Evolutionary conservation across 2,329 filamentous ascomycete species (phyloP).

Genomic region (Aspergillus phoenicis): DNA sequence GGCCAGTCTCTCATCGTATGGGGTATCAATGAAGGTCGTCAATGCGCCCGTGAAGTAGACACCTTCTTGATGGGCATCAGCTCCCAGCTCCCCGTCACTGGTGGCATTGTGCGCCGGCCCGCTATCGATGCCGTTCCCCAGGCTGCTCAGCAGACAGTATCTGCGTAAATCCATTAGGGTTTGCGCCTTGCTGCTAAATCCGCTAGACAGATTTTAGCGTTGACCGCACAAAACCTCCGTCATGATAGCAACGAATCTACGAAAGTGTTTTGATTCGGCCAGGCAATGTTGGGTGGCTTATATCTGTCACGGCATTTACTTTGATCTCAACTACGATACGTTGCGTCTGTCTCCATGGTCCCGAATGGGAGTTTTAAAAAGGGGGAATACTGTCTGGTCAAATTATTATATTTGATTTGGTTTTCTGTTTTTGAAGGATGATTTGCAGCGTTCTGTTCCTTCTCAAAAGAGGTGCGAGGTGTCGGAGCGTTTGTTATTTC

Average conservation of each 20-base stretch:
- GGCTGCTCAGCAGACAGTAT: constrained; percentile 29
- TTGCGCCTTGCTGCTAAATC: neutral
- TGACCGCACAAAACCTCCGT: constrained; percentile 7
- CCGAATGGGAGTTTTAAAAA: neutral
- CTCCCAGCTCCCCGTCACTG: constrained; percentile 82
- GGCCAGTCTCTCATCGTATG: constrained; percentile 96
- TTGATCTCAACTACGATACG: neutral
- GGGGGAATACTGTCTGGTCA: neutral
- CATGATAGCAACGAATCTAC: constrained; percentile 23
- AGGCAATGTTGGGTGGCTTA: constrained; percentile 1
- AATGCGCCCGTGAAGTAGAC: constrained; percentile 90
- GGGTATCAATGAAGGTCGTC: constrained; percentile 96
- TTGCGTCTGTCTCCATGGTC: neutral
- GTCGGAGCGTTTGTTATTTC: constrained; percentile 24
- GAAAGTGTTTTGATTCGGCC: constrained; percentile 4
- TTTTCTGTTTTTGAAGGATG: constrained; percentile 6
- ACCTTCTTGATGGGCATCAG: constrained; percentile 75
- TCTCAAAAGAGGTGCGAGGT: constrained; percentile 22
- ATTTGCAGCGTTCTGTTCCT: constrained; percentile 19
- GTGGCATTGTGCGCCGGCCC: constrained; percentile 85
- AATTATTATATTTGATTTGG: neutral
- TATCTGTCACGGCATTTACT: constrained; percentile 8
- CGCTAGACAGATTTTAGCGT: constrained; percentile 17
- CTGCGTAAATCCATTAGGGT: constrained; percentile 28
- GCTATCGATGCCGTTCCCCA: constrained; percentile 52